These are phyloP conservation scores for Gracilaria vermiculophylla DNA, from an alignment of 23 red algal species.

Conservation along the genomic window DNA sequence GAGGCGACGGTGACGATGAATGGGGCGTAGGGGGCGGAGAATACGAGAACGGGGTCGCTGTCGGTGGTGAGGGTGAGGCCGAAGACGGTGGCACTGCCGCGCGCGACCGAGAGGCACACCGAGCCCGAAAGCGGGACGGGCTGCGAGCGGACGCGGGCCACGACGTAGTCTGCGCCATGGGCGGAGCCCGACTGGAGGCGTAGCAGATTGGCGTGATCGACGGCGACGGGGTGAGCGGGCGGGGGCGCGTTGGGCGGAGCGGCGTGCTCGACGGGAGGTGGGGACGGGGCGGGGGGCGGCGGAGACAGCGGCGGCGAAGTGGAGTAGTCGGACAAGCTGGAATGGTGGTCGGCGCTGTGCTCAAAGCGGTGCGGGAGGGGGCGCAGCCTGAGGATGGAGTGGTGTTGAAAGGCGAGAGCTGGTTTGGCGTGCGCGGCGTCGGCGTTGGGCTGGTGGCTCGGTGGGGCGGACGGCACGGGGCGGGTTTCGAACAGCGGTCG, in stretches of 20 bases:
- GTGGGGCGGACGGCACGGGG: background rate
- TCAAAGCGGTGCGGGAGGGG: background rate
- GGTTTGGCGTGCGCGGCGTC: background rate
- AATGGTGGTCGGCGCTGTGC: background rate
- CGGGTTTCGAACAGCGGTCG: background rate
- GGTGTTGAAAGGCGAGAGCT: background rate
- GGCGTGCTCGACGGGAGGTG: background rate
- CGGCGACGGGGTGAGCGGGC: background rate
- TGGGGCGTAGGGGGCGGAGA: constrained; percentile 4
- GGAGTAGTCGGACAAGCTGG: background rate
- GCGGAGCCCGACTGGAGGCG: background rate
- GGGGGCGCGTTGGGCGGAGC: background rate
- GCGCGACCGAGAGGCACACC: background rate
- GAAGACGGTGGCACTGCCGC: background rate
- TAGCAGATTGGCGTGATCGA: no score
- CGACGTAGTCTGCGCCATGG: background rate
- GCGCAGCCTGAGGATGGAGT: background rate
- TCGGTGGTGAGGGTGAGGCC: background rate
- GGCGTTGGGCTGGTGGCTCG: background rate
- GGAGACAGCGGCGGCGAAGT: background rate
- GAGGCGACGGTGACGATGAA: background rate
- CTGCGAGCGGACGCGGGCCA: background rate
- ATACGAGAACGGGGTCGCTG: background rate
- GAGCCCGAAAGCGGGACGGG: background rate
- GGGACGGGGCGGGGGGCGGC: background rate